phyloP scores from a whole-genome alignment of 2,329 filamentous ascomycete genomes.

The Claviceps lovelessii region DNA sequence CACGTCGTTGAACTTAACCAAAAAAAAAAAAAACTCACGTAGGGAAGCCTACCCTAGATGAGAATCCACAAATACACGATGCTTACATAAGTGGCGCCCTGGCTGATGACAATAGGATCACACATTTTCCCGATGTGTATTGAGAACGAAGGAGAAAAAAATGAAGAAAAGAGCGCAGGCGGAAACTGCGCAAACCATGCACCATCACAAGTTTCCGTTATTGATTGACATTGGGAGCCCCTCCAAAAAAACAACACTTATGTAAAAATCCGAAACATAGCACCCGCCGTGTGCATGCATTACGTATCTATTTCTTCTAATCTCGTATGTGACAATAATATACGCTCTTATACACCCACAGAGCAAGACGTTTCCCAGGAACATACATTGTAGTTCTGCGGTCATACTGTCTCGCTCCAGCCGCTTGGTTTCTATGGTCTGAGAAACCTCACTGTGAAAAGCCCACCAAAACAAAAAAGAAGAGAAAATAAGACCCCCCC shows the following conservation, averaged over 20 bases:
- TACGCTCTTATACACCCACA: constrained; percentile 1
- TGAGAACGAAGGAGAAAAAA: too few relatives aligned
- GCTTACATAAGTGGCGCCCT: too few relatives aligned
- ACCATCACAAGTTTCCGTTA: too few relatives aligned
- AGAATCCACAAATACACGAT: too few relatives aligned
- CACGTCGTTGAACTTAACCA: background rate
- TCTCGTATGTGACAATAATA: constrained; percentile 4
- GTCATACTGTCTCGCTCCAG: background rate
- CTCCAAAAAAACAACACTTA: background rate
- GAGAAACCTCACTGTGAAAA: background rate
- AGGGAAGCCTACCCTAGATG: background rate
- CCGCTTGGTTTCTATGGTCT: constrained; percentile 2
- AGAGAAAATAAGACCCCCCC: background rate
- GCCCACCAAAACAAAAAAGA: background rate
- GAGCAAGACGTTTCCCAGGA: background rate
- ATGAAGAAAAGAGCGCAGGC: too few relatives aligned
- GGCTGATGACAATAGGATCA: too few relatives aligned
- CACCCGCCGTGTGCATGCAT: background rate
- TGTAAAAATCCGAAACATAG: background rate
- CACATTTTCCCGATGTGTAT: too few relatives aligned
- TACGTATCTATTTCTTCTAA: background rate
- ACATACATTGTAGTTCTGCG: background rate
- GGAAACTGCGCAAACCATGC: too few relatives aligned
- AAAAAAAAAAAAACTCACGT: background rate
- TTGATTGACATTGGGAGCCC: too few relatives aligned